Base-by-base conservation (phyloP, 495 filamentous ascomycete species). In the Trichocladium uniseriatum region DNA sequence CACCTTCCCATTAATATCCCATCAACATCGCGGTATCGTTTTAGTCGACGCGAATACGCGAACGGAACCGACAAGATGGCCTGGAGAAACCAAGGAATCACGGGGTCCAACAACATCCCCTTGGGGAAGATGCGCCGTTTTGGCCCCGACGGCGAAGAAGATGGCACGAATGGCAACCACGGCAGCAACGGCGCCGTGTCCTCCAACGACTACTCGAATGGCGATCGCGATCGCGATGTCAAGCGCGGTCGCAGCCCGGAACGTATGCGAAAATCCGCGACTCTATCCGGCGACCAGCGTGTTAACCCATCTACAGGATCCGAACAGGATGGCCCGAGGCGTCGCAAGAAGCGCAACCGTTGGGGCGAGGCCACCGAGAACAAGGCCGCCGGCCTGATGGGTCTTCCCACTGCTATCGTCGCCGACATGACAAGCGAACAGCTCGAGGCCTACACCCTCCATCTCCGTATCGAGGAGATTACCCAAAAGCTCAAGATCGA, bases 401-500 rank as follows among this genome's bases (percentile, higher is more conserved):
- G 94, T 51, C 79, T 98, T 61, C 88, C 92, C 28, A 96, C 91
- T 15, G 84, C 89, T 66, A 96, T 98, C 71, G 84, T 87, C 66
- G 88, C 87, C 40, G 87, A 89, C 68, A 96, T 98, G 87, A 97
- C 92, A 39, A 89, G 79, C 65, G 92, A 98, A 71, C 92, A 98
- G 71, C 79, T 96, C 37, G 92, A 98, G 68, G 92, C 92, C 15
- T 98, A 98, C 62, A 88, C 87, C 15, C 70, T 95, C 48, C 90
- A 98, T 66, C 71, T 98, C 55, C 87, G 92, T 64, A 94, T 98
- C 55, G 89, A 96, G 66, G 92, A 98, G 70, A 98, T 98, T 59
- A 96, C 88, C 64, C 90, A 98, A 73, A 97, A 97, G 77, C 82
- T 98, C 55, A 81, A 87, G 57, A 98, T 98, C 66, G 90, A 95